Evolutionary conservation across 192 early-diverging fungal genomes (phyloP).

Genomic region (Podochytrium sp.): DNA sequence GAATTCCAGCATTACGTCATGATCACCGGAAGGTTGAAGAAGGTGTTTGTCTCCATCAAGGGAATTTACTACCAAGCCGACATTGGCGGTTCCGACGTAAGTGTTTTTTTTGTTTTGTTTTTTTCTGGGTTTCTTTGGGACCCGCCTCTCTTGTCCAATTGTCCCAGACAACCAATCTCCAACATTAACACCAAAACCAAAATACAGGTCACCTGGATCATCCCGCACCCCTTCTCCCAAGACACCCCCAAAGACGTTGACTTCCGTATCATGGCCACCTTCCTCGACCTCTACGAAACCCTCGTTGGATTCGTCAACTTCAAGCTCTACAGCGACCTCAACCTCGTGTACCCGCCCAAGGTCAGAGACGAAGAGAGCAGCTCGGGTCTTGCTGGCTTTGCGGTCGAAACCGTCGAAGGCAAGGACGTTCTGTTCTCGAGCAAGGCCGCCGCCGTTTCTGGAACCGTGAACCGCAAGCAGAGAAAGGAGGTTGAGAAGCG

Average conservation of each 20-base stretch:
- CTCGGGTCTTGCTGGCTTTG: constrained; percentile 68
- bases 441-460: constrained; percentile 22
- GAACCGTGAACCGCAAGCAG: constrained; percentile 39
- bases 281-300: constrained; percentile 94
- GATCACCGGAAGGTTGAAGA: constrained; percentile 75
- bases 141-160: neutral
- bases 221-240: constrained; percentile 95
- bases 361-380: constrained; percentile 71
- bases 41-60: constrained; percentile 96
- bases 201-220: constrained; percentile 82
- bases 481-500: constrained; percentile 51
- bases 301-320: constrained; percentile 93
- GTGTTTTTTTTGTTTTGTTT: neutral
- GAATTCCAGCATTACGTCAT: constrained; percentile 96
- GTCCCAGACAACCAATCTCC: neutral
- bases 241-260: constrained; percentile 90
- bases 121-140: neutral
- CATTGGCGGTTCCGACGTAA: constrained; percentile 81
- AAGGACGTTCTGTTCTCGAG: constrained; percentile 32
- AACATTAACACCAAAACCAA: neutral
- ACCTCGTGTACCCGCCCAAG: constrained; percentile 90
- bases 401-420: constrained; percentile 60
- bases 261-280: constrained; percentile 95
- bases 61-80: constrained; percentile 99
- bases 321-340: constrained; percentile 85